Percentiles rank a stretch among this genome's conserved stretches.
Evolutionary conservation across 345 rosid species (phyloP).

Genomic region (Geranium brycei): DNA sequence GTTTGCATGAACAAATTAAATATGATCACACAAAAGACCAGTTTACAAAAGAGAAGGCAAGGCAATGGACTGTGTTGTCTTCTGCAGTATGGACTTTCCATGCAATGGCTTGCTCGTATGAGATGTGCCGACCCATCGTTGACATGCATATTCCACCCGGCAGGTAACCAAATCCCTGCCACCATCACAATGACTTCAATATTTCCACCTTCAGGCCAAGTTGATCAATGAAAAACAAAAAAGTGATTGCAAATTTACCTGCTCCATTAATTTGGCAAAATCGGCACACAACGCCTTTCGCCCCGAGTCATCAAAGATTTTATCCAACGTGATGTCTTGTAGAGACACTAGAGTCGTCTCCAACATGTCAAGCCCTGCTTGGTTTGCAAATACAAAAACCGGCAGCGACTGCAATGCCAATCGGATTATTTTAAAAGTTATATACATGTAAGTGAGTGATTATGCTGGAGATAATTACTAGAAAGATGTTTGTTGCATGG

Average conservation of each 20-base stretch:
- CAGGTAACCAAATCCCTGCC: slow-evolving; percentile 76
- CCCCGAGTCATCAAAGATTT: slow-evolving; percentile 79
- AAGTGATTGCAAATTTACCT: slow-evolving; percentile 27
- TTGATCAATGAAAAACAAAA: background rate
- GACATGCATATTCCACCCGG: slow-evolving; percentile 90
- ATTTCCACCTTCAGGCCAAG: background rate
- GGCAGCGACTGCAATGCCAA: slow-evolving; percentile 50
- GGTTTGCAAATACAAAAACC: slow-evolving; percentile 84
- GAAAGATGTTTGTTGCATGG: background rate
- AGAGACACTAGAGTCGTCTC: slow-evolving; percentile 96
- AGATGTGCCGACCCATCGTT: slow-evolving; percentile 83
- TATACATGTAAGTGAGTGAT: too few species aligned
- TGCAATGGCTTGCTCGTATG: slow-evolving; percentile 81
- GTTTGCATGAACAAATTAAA: slow-evolving; percentile 5
- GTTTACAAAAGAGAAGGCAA: slow-evolving; percentile 85
- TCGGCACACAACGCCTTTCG: slow-evolving; percentile 63
- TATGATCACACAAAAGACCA: slow-evolving; percentile 72
- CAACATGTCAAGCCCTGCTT: slow-evolving; percentile 96
- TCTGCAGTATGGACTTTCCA: slow-evolving; percentile 87
- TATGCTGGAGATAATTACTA: background rate
- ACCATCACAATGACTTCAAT: background rate
- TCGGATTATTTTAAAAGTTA: too few species aligned
- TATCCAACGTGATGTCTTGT: slow-evolving; percentile 86
- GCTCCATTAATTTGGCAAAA: slow-evolving; percentile 84
- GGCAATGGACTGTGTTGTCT: slow-evolving; percentile 69